Base-by-base conservation (phyloP, 2,329 filamentous ascomycete species). In the Ophiostoma sp. region DNA sequence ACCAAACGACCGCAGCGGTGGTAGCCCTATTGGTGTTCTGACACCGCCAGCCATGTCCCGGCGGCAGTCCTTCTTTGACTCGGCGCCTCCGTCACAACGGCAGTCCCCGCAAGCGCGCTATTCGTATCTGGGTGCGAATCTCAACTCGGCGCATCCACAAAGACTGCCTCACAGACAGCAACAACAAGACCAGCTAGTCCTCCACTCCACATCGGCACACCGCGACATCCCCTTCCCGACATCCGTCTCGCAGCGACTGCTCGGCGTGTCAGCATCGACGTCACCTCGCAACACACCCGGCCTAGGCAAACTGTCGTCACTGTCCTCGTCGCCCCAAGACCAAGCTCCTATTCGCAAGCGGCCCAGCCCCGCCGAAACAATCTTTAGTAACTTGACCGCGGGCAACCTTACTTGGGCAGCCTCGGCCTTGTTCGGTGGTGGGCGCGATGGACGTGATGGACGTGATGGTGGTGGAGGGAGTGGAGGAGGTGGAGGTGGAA, bases 361-460 rank as follows among this genome's bases (percentile, higher is more conserved):
- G 48, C 86, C 86, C 3, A 91, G 89, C 75, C 89, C 90, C 6
- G 88, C 88, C 0, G 90, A 91, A 75, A 87, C 85, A 19, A 86
- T 90, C 63, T 80, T 90, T 31, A 85, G 82, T 74, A 89, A 85
- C 61, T 80, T 91, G 22, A 84, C 87, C 1, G 84, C 87, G 1
- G 84, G 85, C 42, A 87, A 85, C 74, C 84, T 88, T 9, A 85
- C 85, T 0, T 88, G 86, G 84, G 85, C 84, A 17, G 81, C 81
- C 22, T 84, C 85, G 1, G 85, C 85, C 4, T 78, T 85, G 19
- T 81, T 84, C 52, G 75, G 75, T 0, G 74, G 73, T 15, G 70
- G 68, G 7, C 55, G 71, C 9, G 50, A 55, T 28, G 50, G 71
- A n/a, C n/a, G n/a, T n/a, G n/a, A n/a, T n/a, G n/a, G n/a, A n/a